Evolutionary conservation across 768 basidiomycete species (phyloP).

Genomic region (Trametes meyenii): DNA sequence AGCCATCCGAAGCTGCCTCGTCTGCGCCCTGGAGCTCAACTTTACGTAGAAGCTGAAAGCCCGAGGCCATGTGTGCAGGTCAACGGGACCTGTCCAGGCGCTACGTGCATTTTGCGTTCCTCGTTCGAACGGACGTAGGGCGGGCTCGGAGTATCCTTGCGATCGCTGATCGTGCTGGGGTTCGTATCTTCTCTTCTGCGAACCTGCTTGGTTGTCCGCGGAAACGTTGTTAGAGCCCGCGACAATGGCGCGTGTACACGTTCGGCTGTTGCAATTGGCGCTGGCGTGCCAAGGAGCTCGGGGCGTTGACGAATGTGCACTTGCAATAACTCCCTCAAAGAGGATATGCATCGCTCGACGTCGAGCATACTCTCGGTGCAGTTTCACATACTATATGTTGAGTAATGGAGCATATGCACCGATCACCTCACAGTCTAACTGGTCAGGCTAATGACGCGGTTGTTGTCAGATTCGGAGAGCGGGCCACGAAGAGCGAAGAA

Average conservation of each 20-base stretch:
- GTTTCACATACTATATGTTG: too few relatives aligned
- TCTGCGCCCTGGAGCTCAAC: slow-evolving; percentile 4
- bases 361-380: too few relatives aligned
- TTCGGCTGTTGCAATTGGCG: too few relatives aligned
- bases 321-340: too few relatives aligned
- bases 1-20: slow-evolving; percentile 9
- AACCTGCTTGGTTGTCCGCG: not conserved
- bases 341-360: too few relatives aligned
- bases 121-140: not conserved
- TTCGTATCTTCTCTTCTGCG: not conserved
- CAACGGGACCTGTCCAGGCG: not conserved
- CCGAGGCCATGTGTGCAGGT: slow-evolving; percentile 12
- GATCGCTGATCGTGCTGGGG: not conserved
- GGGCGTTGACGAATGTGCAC: too few relatives aligned
- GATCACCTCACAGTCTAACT: not conserved
- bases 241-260: too few relatives aligned
- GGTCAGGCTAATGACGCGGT: not conserved
- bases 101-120: not conserved
- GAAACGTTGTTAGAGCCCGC: too few relatives aligned
- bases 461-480: not conserved
- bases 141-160: slow-evolving; percentile 1
- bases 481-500: not conserved
- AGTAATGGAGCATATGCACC: too few relatives aligned
- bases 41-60: slow-evolving; percentile 8
- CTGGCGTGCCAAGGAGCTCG: too few relatives aligned